These are phyloP conservation scores for Hyphodiscus hymeniophilus DNA, from an alignment of 495 filamentous ascomycete species.

Conservation along the genomic window DNA sequence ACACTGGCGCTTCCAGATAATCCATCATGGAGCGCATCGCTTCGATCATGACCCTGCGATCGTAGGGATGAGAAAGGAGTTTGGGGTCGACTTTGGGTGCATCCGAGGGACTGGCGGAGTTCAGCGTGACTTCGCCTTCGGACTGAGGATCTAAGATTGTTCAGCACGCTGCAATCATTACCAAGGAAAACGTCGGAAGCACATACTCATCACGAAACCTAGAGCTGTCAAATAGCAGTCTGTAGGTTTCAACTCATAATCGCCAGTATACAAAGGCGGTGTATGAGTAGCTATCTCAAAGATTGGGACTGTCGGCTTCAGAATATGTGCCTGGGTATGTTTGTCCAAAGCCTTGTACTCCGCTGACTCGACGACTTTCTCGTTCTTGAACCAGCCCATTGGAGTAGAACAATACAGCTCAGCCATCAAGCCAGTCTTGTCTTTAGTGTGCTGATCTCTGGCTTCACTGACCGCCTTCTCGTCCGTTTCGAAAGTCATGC, in stretches of 20 bases:
- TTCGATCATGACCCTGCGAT: slow-evolving; percentile 36
- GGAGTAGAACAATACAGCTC: slow-evolving; percentile 28
- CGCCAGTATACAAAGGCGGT: slow-evolving; percentile 15
- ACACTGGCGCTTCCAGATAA: slow-evolving; percentile 28
- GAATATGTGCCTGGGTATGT: slow-evolving; percentile 31
- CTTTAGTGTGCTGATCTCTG: slow-evolving; percentile 4
- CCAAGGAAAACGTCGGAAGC: too few relatives aligned
- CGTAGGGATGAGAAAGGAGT: slow-evolving; percentile 34
- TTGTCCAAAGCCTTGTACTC: slow-evolving; percentile 39
- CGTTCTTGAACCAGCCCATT: slow-evolving; percentile 48
- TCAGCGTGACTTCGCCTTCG: slow-evolving; percentile 17
- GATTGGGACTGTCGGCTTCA: slow-evolving; percentile 35
- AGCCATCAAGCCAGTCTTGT: slow-evolving; percentile 13
- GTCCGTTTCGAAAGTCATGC: slow-evolving; percentile 9
- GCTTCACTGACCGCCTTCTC: neutral
- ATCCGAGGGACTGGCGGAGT: slow-evolving; percentile 18
- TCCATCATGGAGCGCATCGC: slow-evolving; percentile 31
- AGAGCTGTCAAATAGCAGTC: slow-evolving; percentile 16
- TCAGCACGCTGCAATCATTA: too few relatives aligned
- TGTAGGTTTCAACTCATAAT: slow-evolving; percentile 6
- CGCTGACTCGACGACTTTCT: slow-evolving; percentile 25
- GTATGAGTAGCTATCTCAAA: slow-evolving; percentile 28
- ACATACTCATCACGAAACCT: slow-evolving; percentile 12
- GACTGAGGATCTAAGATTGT: slow-evolving; percentile 14
- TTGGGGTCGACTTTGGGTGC: slow-evolving; percentile 23